These are phyloP conservation scores for Vanrija sp. DNA, from an alignment of 1,284 basidiomycete species.

Conservation along the genomic window DNA sequence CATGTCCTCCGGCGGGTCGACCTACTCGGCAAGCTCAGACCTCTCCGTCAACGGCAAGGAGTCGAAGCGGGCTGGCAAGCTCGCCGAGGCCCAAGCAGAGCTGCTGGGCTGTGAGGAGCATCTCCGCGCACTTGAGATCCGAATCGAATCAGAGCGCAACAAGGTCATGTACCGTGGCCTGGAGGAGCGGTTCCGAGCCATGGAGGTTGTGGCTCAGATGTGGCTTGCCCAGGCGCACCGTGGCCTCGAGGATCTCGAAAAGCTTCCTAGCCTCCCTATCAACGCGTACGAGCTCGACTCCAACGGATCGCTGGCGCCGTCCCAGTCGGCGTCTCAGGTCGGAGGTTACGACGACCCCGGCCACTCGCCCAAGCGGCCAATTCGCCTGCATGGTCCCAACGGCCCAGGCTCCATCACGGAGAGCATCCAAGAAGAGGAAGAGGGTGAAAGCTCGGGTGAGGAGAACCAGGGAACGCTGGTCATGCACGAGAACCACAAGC, in stretches of 20 bases:
- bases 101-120: slow-evolving; percentile 50
- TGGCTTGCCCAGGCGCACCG: slow-evolving; percentile 46
- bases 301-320: slow-evolving; percentile 49
- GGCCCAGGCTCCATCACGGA: slow-evolving; percentile 39
- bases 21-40: slow-evolving; percentile 31
- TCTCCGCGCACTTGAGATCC: slow-evolving; percentile 42
- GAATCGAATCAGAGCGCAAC: slow-evolving; percentile 48
- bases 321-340: slow-evolving; percentile 48
- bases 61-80: slow-evolving; percentile 41
- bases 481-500: slow-evolving; percentile 42
- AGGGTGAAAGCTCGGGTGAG: slow-evolving; percentile 40
- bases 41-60: slow-evolving; percentile 28
- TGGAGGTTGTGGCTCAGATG: slow-evolving; percentile 49
- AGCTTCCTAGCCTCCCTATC: slow-evolving; percentile 27
- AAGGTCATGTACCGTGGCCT: slow-evolving; percentile 48
- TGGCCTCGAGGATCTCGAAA: slow-evolving; percentile 45
- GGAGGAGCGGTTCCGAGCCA: slow-evolving; percentile 47
- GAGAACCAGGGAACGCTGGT: slow-evolving; percentile 34
- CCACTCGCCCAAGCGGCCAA: slow-evolving; percentile 6
- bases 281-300: slow-evolving; percentile 49
- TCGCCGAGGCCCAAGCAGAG: slow-evolving; percentile 49
- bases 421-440: slow-evolving; percentile 47
- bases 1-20: slow-evolving; percentile 29
- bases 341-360: slow-evolving; percentile 33
- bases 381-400: slow-evolving; percentile 5